phyloP scores from a whole-genome alignment of 169 alveolate genomes.

The Besnoitia besnoiti region DNA sequence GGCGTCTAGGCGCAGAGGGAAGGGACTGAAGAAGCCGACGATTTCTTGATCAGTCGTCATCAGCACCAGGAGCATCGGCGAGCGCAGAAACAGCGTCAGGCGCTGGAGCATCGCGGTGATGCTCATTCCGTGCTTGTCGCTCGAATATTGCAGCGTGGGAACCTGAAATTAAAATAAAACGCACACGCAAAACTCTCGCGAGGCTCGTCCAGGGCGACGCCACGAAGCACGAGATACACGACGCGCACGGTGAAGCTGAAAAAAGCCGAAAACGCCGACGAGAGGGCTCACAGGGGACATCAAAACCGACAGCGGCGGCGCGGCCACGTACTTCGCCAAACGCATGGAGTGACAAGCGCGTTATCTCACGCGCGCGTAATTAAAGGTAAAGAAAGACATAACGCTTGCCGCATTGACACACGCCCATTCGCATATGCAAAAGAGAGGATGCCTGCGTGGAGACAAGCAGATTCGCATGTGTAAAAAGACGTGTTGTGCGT shows the following conservation, averaged over 20 bases:
- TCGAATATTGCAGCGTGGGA: neutral
- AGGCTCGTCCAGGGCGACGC: no score
- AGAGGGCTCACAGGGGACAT: neutral
- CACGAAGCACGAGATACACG: neutral
- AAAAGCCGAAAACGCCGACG: neutral
- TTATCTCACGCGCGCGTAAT: no score
- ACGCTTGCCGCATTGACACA: neutral
- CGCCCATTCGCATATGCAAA: neutral
- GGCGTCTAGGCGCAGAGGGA: neutral
- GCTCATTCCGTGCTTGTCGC: slow-evolving; percentile 17
- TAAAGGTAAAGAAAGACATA: no score
- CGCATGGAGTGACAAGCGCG: no score
- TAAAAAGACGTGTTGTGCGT: neutral
- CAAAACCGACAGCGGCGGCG: no score
- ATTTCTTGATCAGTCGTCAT: neutral
- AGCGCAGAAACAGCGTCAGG: neutral
- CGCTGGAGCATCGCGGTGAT: slow-evolving; percentile 2
- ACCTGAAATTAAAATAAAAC: neutral
- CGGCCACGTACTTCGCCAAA: no score
- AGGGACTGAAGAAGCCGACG: neutral
- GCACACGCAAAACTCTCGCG: no score
- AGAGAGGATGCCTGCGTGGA: no score
- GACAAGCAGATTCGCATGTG: neutral
- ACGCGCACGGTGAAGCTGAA: neutral
- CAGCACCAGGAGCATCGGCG: neutral